Percentiles rank a stretch among this genome's conserved stretches.
phyloP scores from a whole-genome alignment of 768 basidiomycete genomes.

The Daedaleopsis sinensis region DNA sequence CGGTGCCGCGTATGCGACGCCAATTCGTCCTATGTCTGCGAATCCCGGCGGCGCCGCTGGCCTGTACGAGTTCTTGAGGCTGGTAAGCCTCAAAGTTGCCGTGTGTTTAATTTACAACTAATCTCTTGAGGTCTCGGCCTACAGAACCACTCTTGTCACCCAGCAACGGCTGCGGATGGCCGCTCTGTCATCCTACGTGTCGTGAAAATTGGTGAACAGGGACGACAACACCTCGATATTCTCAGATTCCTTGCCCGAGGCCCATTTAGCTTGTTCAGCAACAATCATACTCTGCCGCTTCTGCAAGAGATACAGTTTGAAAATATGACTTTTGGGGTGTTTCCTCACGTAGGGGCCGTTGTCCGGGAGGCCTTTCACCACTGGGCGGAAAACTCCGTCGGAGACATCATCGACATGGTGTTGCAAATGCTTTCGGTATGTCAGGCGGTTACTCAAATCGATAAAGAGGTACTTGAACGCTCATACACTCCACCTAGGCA shows the following conservation, averaged over 20 bases:
- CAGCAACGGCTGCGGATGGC: constrained; percentile 4
- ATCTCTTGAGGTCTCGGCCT: too few relatives aligned
- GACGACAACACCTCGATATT: constrained; percentile 21
- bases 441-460: too few relatives aligned
- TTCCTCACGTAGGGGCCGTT: constrained; percentile 25
- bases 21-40: background rate
- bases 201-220: background rate
- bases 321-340: constrained; percentile 33
- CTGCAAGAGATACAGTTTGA: constrained; percentile 29
- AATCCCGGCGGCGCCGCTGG: background rate
- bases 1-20: background rate
- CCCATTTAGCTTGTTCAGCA: constrained; percentile 7
- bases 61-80: background rate
- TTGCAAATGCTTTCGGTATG: constrained; percentile 32
- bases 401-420: constrained; percentile 35
- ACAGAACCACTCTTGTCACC: constrained; percentile 1
- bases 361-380: constrained; percentile 12
- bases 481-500: too few relatives aligned
- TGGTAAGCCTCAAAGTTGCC: background rate
- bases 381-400: constrained; percentile 35
- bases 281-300: constrained; percentile 35
- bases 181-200: constrained; percentile 12
- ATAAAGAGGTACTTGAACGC: too few relatives aligned
- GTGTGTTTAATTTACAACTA: too few relatives aligned
- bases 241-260: constrained; percentile 26